Evolutionary conservation across 192 early-diverging fungal species (phyloP), one percentile per base, ranked within the genome.

Genomic region (Coemansia sp.): DNA sequence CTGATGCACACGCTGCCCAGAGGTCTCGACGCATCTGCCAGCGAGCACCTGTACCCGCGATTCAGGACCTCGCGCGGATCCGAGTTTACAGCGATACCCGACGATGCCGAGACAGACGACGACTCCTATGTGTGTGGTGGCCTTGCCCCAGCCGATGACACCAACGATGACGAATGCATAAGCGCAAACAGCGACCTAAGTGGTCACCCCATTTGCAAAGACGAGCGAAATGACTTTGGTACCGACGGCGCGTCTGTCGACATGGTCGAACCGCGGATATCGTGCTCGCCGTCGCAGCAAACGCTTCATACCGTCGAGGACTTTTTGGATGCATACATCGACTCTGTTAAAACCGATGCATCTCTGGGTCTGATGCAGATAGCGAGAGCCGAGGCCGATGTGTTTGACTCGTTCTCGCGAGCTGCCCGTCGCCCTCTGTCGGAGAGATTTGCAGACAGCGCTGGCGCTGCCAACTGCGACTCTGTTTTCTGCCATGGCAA

Each of bases 271-370:
- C 56, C 68, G 32, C 61, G 58, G 20, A 64, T 45, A 53, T 60
- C 58, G 5, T 67, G 51, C 36, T 67, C 64, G 34, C 61, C 68
- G 16, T 70, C 74, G 45, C 74, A 70, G 50, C 68, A 42, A 46
- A 67, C 74, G 10, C 34, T 34, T 3, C 32, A 34, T 6, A 32
- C 34, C 5, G 34, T 34, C 29, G 55, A 56, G 32, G 22, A 10
- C 32, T 56, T 35, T 22, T 7, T 56, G 29, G 55, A 56, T 11
- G 55, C 14, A 32, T 39, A 39, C 10, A 32, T 23, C 6, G n/a
- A 22, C 19, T 39, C 55, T 56, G 34, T 23, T 11, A 56, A 56
- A 11, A 23, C 55, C n/a, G 52, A 56, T 56, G n/a, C 34, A 5
- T 28, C 29, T 23, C 22, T 13, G 11, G 16, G 16, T 35, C 39